Evolutionary conservation across 2,329 filamentous ascomycete species (phyloP).

Genomic region (Myriosclerotinia curreyana): DNA sequence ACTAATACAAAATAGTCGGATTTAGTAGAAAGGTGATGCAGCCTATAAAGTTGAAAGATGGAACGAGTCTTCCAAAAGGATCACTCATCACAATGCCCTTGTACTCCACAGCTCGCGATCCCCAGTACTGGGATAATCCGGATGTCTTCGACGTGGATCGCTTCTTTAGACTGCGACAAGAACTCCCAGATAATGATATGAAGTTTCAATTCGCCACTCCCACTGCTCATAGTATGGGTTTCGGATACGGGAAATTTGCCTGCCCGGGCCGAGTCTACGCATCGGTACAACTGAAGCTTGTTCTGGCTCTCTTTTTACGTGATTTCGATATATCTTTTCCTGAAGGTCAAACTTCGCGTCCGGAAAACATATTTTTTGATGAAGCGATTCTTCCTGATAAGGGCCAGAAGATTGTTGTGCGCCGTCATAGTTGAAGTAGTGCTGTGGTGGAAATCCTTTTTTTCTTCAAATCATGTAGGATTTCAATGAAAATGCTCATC

Average conservation of each 20-base stretch:
- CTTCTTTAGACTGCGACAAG: not conserved
- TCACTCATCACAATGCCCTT: conserved; percentile 8
- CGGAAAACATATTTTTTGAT: not conserved
- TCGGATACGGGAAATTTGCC: not conserved
- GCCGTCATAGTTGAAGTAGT: too few relatives aligned
- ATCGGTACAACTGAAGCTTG: not conserved
- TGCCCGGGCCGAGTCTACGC: conserved; percentile 1
- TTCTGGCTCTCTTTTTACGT: conserved; percentile 8
- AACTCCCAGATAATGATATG: not conserved
- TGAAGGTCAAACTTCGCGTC: conserved; percentile 4
- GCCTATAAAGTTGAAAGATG: conserved; percentile 10
- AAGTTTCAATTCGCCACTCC: not conserved
- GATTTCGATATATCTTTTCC: conserved; percentile 10
- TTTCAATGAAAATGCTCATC: too few relatives aligned
- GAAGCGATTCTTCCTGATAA: not conserved
- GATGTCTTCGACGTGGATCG: conserved; percentile 8
- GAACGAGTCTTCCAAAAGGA: conserved; percentile 10
- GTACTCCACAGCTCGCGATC: conserved; percentile 17
- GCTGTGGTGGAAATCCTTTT: too few relatives aligned
- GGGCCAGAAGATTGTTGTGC: not conserved
- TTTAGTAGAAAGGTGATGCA: conserved; percentile 14
- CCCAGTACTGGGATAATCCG: not conserved
- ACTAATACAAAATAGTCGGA: not conserved
- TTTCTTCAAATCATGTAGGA: too few relatives aligned
- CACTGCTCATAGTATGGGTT: not conserved